Evolutionary conservation across 345 rosid genomes (phyloP), one percentile per base, ranked within the genome.

Genomic region (Gossypium raimondii): DNA sequence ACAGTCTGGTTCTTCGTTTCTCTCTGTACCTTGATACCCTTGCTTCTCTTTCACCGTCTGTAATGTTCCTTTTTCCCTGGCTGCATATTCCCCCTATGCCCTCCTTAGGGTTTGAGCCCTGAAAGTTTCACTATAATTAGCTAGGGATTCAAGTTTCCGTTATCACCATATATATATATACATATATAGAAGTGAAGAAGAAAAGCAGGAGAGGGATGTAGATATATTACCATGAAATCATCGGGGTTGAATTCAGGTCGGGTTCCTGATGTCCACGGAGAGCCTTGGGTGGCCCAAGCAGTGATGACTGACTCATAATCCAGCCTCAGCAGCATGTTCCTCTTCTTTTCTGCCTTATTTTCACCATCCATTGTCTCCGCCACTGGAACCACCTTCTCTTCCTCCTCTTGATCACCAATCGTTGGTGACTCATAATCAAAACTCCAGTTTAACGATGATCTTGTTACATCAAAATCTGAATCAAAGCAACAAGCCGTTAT

Each of bases 1-100:
- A 89, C 79, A 89, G 44, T 52, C 93, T 51, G 5, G 81, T 87
- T 45, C 93, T 82, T 61, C 91, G 74, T 79, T 89, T 89, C 82
- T 89, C 91, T 63, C 76, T 84, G 69, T 87, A 86, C 80, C 94
- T 82, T 12, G 82, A 61, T 18, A 89, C 87, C 73, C 90, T 82
- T 18, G 89, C 90, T 77, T 86, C 90, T 76, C 91, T 81, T 69
- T 77, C 87, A 14, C 10, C 66, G 11, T 82, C 84, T 12, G 60
- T 82, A 57, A 9, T 9, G 0, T 17, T 73, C 81, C 50, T 43
- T 79, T 56, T 62, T 50, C 48, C 61, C 51, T 20, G 14, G 3
- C 67, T 75, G 72, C 56, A 75, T n/a, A 9, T 38, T 72, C 77
- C 76, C 16, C 77, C 74, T 48, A 17, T 55, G 38, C 16, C 79